These are phyloP conservation scores for Novymonas esmeraldas DNA, from an alignment of 208 protist species.

Conservation along the genomic window DNA sequence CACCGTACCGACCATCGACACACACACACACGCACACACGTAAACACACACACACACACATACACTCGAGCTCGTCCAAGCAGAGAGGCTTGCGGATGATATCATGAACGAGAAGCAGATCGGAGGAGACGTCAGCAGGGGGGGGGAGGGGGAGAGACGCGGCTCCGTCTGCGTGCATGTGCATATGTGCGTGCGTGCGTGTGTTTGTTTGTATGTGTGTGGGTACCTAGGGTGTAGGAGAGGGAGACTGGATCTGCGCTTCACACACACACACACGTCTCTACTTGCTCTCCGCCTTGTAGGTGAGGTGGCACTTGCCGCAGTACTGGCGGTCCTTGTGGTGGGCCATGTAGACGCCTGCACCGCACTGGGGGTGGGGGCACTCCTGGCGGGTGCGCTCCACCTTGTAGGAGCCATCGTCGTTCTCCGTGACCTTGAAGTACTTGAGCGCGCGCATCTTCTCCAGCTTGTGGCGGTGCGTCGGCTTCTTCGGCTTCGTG, in stretches of 20 bases:
- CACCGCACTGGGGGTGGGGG: conserved; percentile 94
- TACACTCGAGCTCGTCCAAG: background rate
- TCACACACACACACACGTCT: too few species aligned
- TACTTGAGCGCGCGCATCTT: conserved; percentile 99
- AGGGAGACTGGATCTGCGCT: too few species aligned
- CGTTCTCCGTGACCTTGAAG: conserved; percentile 98
- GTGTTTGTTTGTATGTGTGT: background rate
- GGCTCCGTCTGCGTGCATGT: background rate
- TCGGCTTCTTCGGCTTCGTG: conserved; percentile 99
- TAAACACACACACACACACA: background rate
- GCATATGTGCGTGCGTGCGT: background rate
- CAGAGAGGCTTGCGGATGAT: background rate
- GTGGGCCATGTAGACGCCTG: conserved; percentile 99
- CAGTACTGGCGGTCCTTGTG: conserved; percentile 99
- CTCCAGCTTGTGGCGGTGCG: conserved; percentile 99
- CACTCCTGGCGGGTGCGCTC: conserved; percentile 97
- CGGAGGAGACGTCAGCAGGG: background rate
- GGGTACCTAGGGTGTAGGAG: too few species aligned
- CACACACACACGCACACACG: background rate
- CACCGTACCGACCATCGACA: background rate
- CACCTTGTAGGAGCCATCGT: conserved; percentile 97
- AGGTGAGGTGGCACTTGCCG: conserved; percentile 99
- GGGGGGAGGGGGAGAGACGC: background rate
- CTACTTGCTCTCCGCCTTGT: conserved; percentile 52
- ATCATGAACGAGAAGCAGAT: background rate